Evolutionary conservation across 805 yeast species (phyloP).

Genomic region (Maudiozyma serrabonitensis): DNA sequence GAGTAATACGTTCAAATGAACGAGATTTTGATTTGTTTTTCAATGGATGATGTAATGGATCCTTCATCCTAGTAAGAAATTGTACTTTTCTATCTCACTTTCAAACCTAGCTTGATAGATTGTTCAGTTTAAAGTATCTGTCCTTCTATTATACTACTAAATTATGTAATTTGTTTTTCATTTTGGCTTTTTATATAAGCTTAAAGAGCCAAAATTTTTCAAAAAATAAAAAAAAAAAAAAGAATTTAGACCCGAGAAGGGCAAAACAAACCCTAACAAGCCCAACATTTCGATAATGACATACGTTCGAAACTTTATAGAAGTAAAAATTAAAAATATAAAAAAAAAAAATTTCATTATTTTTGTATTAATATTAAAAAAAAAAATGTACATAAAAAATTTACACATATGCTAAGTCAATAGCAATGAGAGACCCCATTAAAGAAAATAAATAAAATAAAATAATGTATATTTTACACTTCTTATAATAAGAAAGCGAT

Average conservation of each 20-base stretch:
- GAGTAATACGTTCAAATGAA: not conserved
- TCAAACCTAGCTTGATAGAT: no score
- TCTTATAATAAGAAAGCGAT: slow-evolving; percentile 39
- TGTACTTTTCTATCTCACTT: no score
- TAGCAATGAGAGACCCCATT: not conserved
- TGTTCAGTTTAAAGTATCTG: no score
- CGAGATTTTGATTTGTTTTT: not conserved
- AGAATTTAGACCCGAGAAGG: not conserved
- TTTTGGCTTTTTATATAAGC: not conserved
- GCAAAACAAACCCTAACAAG: not conserved
- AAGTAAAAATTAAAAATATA: no score
- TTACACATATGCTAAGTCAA: not conserved
- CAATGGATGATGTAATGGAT: not conserved
- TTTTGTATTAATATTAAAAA: not conserved
- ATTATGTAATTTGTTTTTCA: no score
- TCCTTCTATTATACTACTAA: no score
- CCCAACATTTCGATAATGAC: not conserved
- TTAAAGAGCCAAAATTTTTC: not conserved
- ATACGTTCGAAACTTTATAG: not conserved
- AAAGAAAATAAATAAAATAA: not conserved
- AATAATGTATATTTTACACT: not conserved
- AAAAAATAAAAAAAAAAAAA: no score
- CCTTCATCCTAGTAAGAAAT: no score
- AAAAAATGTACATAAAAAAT: not conserved
- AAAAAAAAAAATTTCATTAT: no score